Evolutionary conservation across 2,329 filamentous ascomycete species (phyloP).

Genomic region (Ceratocystis eucalypticola): DNA sequence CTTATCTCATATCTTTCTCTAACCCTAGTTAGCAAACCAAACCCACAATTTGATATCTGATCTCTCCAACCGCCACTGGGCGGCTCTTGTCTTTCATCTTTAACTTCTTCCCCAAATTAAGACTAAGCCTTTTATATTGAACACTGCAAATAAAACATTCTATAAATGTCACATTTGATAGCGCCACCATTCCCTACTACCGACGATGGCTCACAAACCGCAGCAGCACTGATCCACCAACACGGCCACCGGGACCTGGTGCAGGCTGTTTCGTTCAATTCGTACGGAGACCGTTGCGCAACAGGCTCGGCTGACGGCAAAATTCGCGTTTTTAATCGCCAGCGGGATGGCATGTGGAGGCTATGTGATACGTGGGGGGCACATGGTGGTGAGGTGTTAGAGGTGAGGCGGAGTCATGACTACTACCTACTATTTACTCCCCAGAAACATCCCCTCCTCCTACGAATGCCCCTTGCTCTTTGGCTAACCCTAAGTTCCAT

Average conservation of each 20-base stretch:
- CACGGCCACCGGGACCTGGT: slow-evolving; percentile 71
- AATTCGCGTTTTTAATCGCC: slow-evolving; percentile 79
- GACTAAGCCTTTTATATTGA: background rate
- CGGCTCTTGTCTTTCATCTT: background rate
- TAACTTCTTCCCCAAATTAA: background rate
- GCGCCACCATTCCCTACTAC: slow-evolving; percentile 15
- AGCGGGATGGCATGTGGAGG: slow-evolving; percentile 64
- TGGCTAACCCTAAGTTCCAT: background rate
- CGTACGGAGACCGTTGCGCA: slow-evolving; percentile 80
- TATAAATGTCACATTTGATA: slow-evolving; percentile 19
- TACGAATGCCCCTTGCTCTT: background rate
- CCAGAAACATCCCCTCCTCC: background rate
- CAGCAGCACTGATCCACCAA: slow-evolving; percentile 50
- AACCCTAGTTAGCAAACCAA: background rate
- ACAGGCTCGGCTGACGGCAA: slow-evolving; percentile 86
- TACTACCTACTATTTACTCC: background rate
- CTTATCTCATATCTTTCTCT: background rate
- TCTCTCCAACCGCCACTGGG: background rate
- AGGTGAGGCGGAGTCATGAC: slow-evolving; percentile 41
- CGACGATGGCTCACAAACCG: slow-evolving; percentile 34
- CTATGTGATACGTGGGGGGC: slow-evolving; percentile 79
- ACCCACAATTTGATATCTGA: background rate
- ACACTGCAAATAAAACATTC: background rate
- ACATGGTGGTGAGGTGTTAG: slow-evolving; percentile 78
- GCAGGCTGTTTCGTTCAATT: slow-evolving; percentile 77